Evolutionary conservation across 176 grass and related monocot species (phyloP).

Genomic region (Luzula sylvatica): DNA sequence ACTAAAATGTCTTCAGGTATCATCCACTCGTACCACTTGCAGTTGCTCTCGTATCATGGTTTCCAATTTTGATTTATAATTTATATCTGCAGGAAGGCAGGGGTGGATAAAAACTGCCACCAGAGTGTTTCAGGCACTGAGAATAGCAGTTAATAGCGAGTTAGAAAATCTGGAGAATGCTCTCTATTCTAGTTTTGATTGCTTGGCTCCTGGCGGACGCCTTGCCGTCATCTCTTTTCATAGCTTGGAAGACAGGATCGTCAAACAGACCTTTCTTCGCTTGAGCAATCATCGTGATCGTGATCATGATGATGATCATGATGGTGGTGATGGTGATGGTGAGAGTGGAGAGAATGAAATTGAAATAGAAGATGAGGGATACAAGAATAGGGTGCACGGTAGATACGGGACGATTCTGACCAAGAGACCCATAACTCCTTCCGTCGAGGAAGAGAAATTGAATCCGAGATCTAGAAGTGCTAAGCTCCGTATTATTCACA

Average conservation of each 20-base stretch:
- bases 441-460: conserved; percentile 65
- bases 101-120: conserved; percentile 97
- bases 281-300: conserved; percentile 31
- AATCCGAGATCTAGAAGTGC: conserved; percentile 90
- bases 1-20: conserved; percentile 44
- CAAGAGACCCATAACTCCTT: conserved; percentile 75
- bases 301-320: conserved; percentile 12
- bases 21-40: not conserved
- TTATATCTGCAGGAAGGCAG: conserved; percentile 48
- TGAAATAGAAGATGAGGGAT: conserved; percentile 28
- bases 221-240: conserved; percentile 92
- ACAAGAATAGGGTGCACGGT: conserved; percentile 44
- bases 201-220: conserved; percentile 53
- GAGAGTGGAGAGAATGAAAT: conserved; percentile 5
- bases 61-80: not conserved
- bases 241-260: conserved; percentile 78
- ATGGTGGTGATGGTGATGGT: conserved; percentile 13
- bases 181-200: conserved; percentile 71
- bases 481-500: conserved; percentile 74
- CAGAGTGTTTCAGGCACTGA: conserved; percentile 77
- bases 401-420: conserved; percentile 69
- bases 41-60: conserved; percentile 1
- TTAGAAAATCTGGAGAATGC: conserved; percentile 57
- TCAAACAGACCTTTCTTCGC: conserved; percentile 78
- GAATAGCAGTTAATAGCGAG: conserved; percentile 89